These are phyloP conservation scores for Glebionis coronaria DNA, from an alignment of 129 eudicot species.

Conservation along the genomic window DNA sequence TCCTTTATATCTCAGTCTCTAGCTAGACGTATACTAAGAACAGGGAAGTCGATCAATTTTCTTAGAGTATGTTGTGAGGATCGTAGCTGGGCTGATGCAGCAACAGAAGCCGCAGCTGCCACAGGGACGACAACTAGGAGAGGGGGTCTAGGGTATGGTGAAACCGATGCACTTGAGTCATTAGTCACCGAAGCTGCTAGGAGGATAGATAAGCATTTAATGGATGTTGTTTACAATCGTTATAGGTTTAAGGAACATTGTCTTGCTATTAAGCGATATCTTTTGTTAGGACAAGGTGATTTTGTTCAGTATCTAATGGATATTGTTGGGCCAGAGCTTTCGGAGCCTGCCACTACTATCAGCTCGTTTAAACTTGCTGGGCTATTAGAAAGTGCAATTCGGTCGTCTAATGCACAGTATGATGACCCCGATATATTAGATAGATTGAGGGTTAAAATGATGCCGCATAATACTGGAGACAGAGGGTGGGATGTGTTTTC, in stretches of 20 bases:
- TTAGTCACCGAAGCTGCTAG: slow-evolving; percentile 88
- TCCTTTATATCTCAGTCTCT: slow-evolving; percentile 87
- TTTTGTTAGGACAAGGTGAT: slow-evolving; percentile 95
- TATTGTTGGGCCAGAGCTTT: slow-evolving; percentile 90
- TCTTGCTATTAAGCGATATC: slow-evolving; percentile 88
- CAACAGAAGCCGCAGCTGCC: slow-evolving; percentile 90
- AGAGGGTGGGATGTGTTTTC: slow-evolving; percentile 99
- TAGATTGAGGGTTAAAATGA: slow-evolving; percentile 91
- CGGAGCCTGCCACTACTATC: slow-evolving; percentile 81
- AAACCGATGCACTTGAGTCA: slow-evolving; percentile 94
- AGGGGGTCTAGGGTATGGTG: slow-evolving; percentile 98
- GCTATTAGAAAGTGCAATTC: slow-evolving; percentile 80
- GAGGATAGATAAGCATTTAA: slow-evolving; percentile 82
- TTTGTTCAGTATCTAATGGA: slow-evolving; percentile 98
- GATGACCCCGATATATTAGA: slow-evolving; percentile 87
- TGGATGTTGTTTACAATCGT: slow-evolving; percentile 73
- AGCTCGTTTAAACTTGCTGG: slow-evolving; percentile 95
- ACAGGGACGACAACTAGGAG: slow-evolving; percentile 89
- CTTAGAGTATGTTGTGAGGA: slow-evolving; percentile 96
- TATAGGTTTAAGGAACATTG: slow-evolving; percentile 97
- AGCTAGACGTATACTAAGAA: slow-evolving; percentile 85
- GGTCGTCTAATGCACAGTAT: slow-evolving; percentile 93
- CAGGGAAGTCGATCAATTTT: slow-evolving; percentile 94
- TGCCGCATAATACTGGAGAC: slow-evolving; percentile 93
- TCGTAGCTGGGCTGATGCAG: slow-evolving; percentile 97